A percentile compares a stretch with the other conserved stretches of the same genome.
phyloP scores from a whole-genome alignment of 495 filamentous ascomycete species.

The Acidiella bohemica region DNA sequence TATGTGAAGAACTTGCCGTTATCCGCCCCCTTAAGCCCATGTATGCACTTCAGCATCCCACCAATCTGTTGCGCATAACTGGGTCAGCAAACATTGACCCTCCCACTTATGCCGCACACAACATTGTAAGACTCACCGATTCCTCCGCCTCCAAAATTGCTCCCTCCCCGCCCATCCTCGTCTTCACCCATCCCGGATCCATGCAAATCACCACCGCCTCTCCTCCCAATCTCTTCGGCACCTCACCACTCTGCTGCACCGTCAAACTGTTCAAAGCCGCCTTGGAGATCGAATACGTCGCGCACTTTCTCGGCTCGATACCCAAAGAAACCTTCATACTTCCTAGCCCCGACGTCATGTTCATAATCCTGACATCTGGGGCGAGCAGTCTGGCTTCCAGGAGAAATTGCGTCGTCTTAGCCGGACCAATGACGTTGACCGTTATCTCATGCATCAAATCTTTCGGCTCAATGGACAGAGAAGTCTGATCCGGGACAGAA shows the following conservation, averaged over 20 bases:
- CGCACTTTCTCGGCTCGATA: constrained; percentile 16
- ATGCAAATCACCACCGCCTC: constrained; percentile 19
- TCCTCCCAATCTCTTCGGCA: constrained; percentile 22
- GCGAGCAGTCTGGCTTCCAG: constrained; percentile 21
- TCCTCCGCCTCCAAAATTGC: constrained; percentile 25
- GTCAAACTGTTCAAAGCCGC: constrained; percentile 34
- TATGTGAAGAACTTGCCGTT: constrained; percentile 25
- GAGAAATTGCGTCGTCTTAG: constrained; percentile 27
- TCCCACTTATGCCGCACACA: too few relatives aligned
- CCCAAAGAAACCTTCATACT: constrained; percentile 8
- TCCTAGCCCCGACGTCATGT: constrained; percentile 31
- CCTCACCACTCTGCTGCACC: constrained; percentile 30
- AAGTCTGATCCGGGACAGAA: constrained; percentile 24
- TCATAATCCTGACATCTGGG: constrained; percentile 20
- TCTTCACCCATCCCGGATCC: constrained; percentile 23
- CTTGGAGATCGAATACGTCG: constrained; percentile 33
- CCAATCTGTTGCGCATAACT: too few relatives aligned
- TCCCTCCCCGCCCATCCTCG: constrained; percentile 27
- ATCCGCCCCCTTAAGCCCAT: constrained; percentile 20
- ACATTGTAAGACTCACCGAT: too few relatives aligned
- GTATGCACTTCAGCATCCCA: constrained; percentile 23
- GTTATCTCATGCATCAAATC: constrained; percentile 22
- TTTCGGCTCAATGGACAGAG: constrained; percentile 27
- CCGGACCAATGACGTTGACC: constrained; percentile 33
- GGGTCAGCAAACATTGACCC: too few relatives aligned